Conservation (phyloP, 2,329 filamentous ascomycete genomes). For the Ophiostoma novo-ulmi region DNA sequence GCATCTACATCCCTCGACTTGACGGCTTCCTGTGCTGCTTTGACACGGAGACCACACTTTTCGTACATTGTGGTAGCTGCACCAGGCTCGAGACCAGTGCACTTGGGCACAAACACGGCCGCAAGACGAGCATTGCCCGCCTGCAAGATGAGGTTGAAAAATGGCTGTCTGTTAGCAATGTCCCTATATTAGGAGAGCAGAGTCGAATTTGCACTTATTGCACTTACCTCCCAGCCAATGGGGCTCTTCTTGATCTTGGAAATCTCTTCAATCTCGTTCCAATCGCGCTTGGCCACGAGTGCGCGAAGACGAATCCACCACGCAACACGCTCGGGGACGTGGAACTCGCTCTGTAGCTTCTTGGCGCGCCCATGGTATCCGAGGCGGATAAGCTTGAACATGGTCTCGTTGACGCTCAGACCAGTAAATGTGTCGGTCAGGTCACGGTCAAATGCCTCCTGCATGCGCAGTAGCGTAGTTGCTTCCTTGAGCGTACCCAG, state of each 20-base stretch:
- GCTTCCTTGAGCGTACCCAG: slow-evolving; percentile 74
- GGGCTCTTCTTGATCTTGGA: slow-evolving; percentile 74
- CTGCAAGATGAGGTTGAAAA: slow-evolving; percentile 81
- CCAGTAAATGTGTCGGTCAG: slow-evolving; percentile 72
- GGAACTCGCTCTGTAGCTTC: slow-evolving; percentile 88
- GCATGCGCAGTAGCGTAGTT: slow-evolving; percentile 71
- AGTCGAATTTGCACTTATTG: slow-evolving; percentile 23
- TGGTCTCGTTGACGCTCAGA: slow-evolving; percentile 82
- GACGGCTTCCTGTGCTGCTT: slow-evolving; percentile 87
- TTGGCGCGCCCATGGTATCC: slow-evolving; percentile 80
- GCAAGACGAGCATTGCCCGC: slow-evolving; percentile 89
- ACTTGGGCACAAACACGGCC: slow-evolving; percentile 80
- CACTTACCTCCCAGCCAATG: slow-evolving; percentile 87
- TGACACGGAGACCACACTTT: slow-evolving; percentile 84
- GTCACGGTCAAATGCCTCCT: slow-evolving; percentile 82
- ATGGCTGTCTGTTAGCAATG: slow-evolving; percentile 53
- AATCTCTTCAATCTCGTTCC: slow-evolving; percentile 86
- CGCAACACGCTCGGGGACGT: slow-evolving; percentile 80
- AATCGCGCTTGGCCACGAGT: slow-evolving; percentile 83
- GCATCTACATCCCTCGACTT: slow-evolving; percentile 71
- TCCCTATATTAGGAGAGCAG: not conserved
- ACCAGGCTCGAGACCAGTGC: slow-evolving; percentile 60
- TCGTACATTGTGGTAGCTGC: slow-evolving; percentile 89
- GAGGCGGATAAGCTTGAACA: slow-evolving; percentile 78
- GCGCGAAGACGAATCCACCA: slow-evolving; percentile 84